Evolutionary conservation across 768 basidiomycete genomes (phyloP).

Genomic region (Neoboletus magnificus): DNA sequence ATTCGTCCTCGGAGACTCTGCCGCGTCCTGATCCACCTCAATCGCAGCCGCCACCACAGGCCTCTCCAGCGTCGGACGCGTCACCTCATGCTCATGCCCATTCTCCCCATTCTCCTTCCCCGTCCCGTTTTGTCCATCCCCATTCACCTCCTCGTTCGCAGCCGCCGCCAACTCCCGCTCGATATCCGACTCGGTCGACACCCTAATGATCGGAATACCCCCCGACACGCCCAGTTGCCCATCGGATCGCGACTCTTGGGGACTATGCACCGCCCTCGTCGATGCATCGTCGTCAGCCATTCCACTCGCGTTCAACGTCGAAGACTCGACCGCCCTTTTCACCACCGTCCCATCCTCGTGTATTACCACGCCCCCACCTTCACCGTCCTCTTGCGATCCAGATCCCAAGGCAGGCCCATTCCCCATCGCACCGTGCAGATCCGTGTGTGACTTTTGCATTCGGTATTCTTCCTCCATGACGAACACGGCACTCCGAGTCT

Average conservation of each 20-base stretch:
- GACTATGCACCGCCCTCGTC: conserved; percentile 53
- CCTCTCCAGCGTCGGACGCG: conserved; percentile 35
- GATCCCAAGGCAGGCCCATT: conserved; percentile 21
- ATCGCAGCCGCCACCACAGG: conserved; percentile 43
- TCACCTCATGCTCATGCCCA: conserved; percentile 12
- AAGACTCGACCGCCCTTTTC: conserved; percentile 7
- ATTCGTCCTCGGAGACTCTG: conserved; percentile 22
- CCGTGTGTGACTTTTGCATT: conserved; percentile 85
- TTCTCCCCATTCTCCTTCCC: conserved; percentile 23
- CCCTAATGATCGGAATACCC: conserved; percentile 67
- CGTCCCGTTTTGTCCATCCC: background rate
- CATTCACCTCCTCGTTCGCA: conserved; percentile 21
- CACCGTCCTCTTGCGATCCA: conserved; percentile 18
- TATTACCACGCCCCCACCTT: conserved; percentile 43
- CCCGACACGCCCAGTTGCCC: conserved; percentile 6
- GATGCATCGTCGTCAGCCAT: conserved; percentile 65
- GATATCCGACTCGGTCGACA: conserved; percentile 69
- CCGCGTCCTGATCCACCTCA: conserved; percentile 25
- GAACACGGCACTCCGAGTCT: conserved; percentile 91
- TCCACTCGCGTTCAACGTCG: background rate
- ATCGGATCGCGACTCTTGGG: conserved; percentile 30
- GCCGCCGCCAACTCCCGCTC: conserved; percentile 39
- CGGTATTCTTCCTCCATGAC: conserved; percentile 99
- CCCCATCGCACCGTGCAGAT: conserved; percentile 46
- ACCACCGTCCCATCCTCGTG: conserved; percentile 61